Conservation (phyloP, 176 grass and related monocot genomes). For the Phyllostachys edulis region DNA sequence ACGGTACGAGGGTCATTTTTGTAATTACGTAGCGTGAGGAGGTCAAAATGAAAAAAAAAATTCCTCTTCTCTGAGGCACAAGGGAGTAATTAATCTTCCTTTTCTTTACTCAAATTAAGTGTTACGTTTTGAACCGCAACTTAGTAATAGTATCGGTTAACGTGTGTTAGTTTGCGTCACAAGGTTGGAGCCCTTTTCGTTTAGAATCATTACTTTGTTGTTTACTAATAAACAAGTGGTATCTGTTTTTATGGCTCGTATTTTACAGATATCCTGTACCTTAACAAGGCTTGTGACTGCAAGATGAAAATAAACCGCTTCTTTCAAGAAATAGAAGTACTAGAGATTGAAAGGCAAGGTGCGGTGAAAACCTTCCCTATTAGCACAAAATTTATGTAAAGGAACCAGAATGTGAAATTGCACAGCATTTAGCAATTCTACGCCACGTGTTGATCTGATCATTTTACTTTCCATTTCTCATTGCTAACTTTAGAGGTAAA, state of each 20-base stretch:
- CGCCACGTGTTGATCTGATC: neutral
- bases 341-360: slow-evolving; percentile 38
- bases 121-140: no score
- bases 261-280: slow-evolving; percentile 48
- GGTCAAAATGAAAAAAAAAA: no score
- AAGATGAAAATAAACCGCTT: slow-evolving; percentile 38
- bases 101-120: neutral
- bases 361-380: neutral
- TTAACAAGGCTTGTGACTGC: slow-evolving; percentile 50
- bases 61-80: slow-evolving; percentile 27
- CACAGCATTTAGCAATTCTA: neutral
- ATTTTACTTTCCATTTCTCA: neutral
- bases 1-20: no score
- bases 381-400: neutral
- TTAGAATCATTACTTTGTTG: neutral
- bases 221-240: neutral
- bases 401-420: neutral
- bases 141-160: neutral
- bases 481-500: neutral
- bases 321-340: slow-evolving; percentile 33
- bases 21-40: no score
- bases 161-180: neutral
- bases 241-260: neutral
- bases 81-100: neutral
- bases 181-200: neutral